These are phyloP conservation scores for Globisporangium viniferum DNA, from an alignment of 352 stramenopile species.

Conservation along the genomic window DNA sequence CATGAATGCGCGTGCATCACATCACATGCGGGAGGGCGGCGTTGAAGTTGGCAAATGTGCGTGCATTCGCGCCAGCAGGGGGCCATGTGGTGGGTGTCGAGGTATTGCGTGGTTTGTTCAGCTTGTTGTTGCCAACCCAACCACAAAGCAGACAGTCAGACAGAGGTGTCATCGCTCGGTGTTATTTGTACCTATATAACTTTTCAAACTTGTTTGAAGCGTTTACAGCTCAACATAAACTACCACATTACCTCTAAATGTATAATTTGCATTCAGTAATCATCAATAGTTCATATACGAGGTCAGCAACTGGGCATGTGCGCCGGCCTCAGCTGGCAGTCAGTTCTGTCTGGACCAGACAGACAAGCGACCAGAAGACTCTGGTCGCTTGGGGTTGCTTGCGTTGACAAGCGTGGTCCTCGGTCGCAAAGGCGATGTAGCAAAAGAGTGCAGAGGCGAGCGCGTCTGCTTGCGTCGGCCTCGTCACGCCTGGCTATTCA, in stretches of 20 bases:
- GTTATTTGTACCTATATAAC: not conserved
- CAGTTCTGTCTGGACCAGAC: not conserved
- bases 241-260: not conserved
- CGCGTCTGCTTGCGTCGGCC: not conserved
- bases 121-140: not conserved
- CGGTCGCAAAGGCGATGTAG: not conserved
- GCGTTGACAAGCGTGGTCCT: not conserved
- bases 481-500: not conserved
- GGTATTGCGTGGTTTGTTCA: not conserved
- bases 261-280: not conserved
- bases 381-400: not conserved
- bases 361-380: too few relatives aligned
- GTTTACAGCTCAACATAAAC: not conserved
- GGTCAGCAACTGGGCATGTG: not conserved
- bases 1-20: not conserved
- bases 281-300: not conserved
- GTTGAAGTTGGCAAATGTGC: not conserved
- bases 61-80: not conserved
- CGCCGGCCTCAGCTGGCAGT: not conserved
- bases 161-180: not conserved
- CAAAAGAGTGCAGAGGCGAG: not conserved
- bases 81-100: not conserved
- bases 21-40: not conserved
- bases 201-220: not conserved
- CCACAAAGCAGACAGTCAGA: not conserved